A percentile compares a stretch with the other conserved stretches of the same genome.
Conservation (phyloP, 163 green algal species). For the Scenedesmus sp. region DNA sequence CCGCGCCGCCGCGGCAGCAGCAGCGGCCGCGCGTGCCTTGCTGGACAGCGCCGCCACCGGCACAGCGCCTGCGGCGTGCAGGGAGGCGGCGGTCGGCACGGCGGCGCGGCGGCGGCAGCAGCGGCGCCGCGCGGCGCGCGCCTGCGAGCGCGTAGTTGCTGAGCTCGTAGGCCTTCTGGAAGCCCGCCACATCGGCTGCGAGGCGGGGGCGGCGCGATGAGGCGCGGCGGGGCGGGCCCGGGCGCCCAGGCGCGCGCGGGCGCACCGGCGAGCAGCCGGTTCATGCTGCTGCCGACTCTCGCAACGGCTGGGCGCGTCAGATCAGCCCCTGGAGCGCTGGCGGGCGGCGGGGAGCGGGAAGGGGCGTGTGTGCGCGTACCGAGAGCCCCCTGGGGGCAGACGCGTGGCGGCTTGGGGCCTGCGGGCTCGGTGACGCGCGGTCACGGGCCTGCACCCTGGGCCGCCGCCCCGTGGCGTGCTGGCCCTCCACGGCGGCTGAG, state of each 20-base stretch:
- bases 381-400: too few species aligned
- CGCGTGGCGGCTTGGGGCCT: too few species aligned
- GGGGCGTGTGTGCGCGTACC: too few species aligned
- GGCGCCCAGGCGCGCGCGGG: too few species aligned
- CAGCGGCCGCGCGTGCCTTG: slow-evolving; percentile 46
- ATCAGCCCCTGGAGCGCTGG: too few species aligned
- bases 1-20: background rate
- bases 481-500: too few species aligned
- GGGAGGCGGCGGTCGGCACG: background rate
- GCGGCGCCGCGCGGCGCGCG: background rate
- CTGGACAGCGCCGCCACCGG: slow-evolving; percentile 53
- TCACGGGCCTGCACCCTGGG: too few species aligned
- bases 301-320: too few species aligned
- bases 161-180: slow-evolving; percentile 59
- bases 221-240: background rate
- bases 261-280: slow-evolving; percentile 51
- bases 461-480: too few species aligned
- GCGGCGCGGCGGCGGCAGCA: background rate
- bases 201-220: background rate
- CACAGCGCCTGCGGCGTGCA: slow-evolving; percentile 21
- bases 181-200: slow-evolving; percentile 56
- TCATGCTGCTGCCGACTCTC: too few species aligned
- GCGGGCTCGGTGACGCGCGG: too few species aligned
- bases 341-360: too few species aligned
- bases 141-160: slow-evolving; percentile 56